Evolutionary conservation across 1,284 basidiomycete genomes (phyloP), one percentile per base, ranked within the genome.

Genomic region (Leccinum fuscescens): DNA sequence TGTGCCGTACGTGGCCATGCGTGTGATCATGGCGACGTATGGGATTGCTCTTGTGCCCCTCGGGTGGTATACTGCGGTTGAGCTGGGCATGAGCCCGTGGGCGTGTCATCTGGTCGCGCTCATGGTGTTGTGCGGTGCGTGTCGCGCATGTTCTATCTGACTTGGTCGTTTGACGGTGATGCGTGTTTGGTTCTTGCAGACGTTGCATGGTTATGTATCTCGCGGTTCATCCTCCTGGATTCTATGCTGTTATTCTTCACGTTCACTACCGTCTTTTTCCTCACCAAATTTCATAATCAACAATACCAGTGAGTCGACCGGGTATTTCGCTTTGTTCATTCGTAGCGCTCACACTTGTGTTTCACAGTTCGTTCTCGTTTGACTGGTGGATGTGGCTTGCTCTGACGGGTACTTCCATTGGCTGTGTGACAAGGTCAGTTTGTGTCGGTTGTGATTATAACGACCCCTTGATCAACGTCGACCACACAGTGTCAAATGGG

Each of bases 181-280:
- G 8, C 11, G 1, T 3, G 11, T 17, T 3, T 22, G 20, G 2
- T 54, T 20, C 15, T 1, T 6, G 12, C 63, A 95, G 96, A 98
- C 79, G 87, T 98, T 65, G 96, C 91, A 66, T 98, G 95, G 95
- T 79, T 98, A 57, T 92, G 89, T 70, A 99, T 98, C 73, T 97
- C 95, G 51, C 86, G 96, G 17, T 99, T 99, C 76, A 96, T 99
- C 77, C 86, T 99, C 56, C 83, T 99, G 70, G 96, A 99, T 74
- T 96, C 96, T 29, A 98, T 99, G 94, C 81, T 99, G 11, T 82
- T 99, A 51, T 97, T 96, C 83, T 99, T 99, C 80, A 99, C 96
- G 29, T 95, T 98, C 79, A 90, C 93, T 69, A 96, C 96, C 37
- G 92, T 96, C 64, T 96, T 97, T 76, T 95, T 92, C 73, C 81